Evolutionary conservation across 73 alveolate genomes (phyloP).

Genomic region (Tetrahymena thermophila): DNA sequence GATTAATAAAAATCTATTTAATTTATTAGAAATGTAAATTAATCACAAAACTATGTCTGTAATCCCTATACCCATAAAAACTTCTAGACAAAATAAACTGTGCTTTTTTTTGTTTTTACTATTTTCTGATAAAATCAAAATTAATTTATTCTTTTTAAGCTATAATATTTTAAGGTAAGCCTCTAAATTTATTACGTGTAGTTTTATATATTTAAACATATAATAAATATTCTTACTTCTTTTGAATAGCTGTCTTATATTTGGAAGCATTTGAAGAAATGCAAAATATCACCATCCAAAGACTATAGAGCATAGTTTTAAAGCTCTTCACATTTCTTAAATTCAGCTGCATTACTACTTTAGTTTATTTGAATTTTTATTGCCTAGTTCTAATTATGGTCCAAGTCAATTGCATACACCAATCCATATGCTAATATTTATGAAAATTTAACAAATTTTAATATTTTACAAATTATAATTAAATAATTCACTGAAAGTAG

Average conservation of each 20-base stretch:
- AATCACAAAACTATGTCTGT: no score
- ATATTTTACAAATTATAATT: neutral
- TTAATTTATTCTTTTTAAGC: no score
- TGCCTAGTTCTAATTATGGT: neutral
- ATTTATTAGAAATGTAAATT: no score
- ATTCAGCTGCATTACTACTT: neutral
- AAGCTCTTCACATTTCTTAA: neutral
- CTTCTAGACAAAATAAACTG: no score
- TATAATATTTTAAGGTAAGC: no score
- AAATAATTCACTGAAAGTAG: neutral
- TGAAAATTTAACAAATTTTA: neutral
- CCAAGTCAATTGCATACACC: neutral
- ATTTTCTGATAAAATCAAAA: no score
- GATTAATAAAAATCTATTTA: no score
- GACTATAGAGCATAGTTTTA: neutral
- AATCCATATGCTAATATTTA: neutral
- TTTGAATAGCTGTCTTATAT: neutral
- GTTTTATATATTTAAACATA: neutral
- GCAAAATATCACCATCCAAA: neutral
- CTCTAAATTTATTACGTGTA: no score
- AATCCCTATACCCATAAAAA: no score
- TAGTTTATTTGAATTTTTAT: neutral
- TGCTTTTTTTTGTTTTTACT: no score
- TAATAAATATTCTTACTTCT: neutral
- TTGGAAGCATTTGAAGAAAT: neutral